Percentiles rank a stretch among this genome's conserved stretches.
These are phyloP conservation scores for Peniophora sp. DNA, from an alignment of 1,284 basidiomycete genomes.

Conservation along the genomic window DNA sequence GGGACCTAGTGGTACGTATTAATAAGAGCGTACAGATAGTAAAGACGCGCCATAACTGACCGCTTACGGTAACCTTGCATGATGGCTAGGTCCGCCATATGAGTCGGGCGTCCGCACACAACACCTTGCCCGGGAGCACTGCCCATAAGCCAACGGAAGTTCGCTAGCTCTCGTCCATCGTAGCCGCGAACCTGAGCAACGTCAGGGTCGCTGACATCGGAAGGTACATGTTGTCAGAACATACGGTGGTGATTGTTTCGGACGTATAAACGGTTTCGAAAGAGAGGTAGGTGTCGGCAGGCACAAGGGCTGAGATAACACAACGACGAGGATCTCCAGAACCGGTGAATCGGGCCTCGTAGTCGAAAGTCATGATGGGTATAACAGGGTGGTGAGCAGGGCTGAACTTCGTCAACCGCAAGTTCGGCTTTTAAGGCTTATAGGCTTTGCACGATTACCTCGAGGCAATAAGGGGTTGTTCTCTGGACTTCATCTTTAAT, in stretches of 20 bases:
- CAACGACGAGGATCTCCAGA: no score
- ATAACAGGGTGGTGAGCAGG: no score
- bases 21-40: no score
- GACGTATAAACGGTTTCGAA: slow-evolving; percentile 14
- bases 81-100: slow-evolving; percentile 7
- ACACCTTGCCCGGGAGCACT: slow-evolving; percentile 5
- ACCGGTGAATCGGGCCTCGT: no score
- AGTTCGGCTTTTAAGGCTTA: no score
- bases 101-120: background rate
- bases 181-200: background rate
- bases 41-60: background rate
- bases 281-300: no score
- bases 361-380: no score
- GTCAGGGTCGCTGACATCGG: background rate
- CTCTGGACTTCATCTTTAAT: no score
- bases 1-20: slow-evolving; percentile 32
- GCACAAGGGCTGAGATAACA: no score
- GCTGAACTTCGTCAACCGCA: no score
- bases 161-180: slow-evolving; percentile 1
- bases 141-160: slow-evolving; percentile 6
- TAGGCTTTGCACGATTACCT: no score
- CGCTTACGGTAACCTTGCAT: background rate
- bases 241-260: slow-evolving; percentile 10
- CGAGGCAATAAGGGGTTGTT: no score
- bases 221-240: background rate